These are phyloP conservation scores for Nannizzia gypsea DNA, from an alignment of 2,329 filamentous ascomycete genomes.

Conservation along the genomic window DNA sequence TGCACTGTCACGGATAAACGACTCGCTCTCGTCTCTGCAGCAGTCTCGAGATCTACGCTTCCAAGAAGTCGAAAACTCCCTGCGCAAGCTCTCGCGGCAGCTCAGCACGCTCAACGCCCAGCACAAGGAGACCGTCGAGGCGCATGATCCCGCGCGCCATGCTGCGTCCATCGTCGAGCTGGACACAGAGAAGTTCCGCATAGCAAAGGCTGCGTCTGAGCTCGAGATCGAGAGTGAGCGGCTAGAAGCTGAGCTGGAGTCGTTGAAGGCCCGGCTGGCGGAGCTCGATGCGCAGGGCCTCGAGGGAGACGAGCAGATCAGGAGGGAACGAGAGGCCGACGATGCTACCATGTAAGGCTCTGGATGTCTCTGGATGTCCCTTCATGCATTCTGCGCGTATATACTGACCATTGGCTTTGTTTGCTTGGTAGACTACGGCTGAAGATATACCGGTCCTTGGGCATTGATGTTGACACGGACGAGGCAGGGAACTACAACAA, in stretches of 20 bases:
- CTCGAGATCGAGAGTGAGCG: constrained; percentile 91
- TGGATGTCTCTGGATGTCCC: neutral
- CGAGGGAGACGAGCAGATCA: constrained; percentile 52
- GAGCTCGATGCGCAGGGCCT: constrained; percentile 80
- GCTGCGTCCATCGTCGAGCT: constrained; percentile 73
- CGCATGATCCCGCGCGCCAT: constrained; percentile 68
- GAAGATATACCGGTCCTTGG: constrained; percentile 81
- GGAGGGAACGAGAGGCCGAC: constrained; percentile 41
- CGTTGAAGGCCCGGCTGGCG: constrained; percentile 61
- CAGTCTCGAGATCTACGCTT: constrained; percentile 70
- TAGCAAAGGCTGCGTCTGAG: constrained; percentile 82
- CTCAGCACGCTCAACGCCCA: constrained; percentile 63
- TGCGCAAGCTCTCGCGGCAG: constrained; percentile 63
- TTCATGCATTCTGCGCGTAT: no score
- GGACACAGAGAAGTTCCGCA: constrained; percentile 87
- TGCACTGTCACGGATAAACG: constrained; percentile 69
- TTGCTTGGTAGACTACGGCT: constrained; percentile 52
- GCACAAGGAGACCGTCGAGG: constrained; percentile 60
- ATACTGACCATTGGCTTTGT: constrained; percentile 8
- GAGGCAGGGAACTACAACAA: constrained; percentile 69
- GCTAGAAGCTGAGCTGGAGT: constrained; percentile 64
- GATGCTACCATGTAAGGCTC: constrained; percentile 36
- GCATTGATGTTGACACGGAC: constrained; percentile 79
- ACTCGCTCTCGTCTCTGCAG: constrained; percentile 71
- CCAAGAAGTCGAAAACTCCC: constrained; percentile 53